Percentiles rank a stretch among this genome's conserved stretches.
phyloP scores from a whole-genome alignment of 2,329 filamentous ascomycete genomes.

The Tolypocladium pustulatum region DNA sequence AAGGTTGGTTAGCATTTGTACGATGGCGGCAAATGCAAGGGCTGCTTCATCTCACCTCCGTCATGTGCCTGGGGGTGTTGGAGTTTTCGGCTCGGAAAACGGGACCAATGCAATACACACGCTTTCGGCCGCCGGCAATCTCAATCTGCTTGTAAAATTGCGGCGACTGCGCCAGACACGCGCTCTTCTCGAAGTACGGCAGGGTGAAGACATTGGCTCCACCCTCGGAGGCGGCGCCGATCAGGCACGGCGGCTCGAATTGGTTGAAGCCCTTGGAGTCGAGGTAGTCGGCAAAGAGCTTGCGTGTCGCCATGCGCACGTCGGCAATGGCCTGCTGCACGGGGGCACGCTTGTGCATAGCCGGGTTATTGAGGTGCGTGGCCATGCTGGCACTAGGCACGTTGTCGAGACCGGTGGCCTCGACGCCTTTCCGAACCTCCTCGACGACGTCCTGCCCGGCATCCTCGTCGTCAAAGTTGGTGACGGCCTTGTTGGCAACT shows the following conservation, averaged over 20 bases:
- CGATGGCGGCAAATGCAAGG: background rate
- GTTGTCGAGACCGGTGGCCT: conserved; percentile 28
- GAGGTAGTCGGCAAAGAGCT: conserved; percentile 72
- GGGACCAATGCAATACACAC: conserved; percentile 68
- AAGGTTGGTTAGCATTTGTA: conserved; percentile 2
- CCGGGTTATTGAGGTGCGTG: conserved; percentile 82
- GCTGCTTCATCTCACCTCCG: conserved; percentile 40
- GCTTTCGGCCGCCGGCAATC: conserved; percentile 68
- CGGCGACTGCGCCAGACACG: conserved; percentile 69
- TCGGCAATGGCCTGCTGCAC: conserved; percentile 74
- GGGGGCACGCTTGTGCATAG: conserved; percentile 83
- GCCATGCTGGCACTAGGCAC: conserved; percentile 68
- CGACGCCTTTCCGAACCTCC: conserved; percentile 31
- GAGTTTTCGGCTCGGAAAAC: conserved; percentile 82
- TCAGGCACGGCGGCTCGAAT: conserved; percentile 83
- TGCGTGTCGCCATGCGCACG: conserved; percentile 45
- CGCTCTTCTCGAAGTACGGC: conserved; percentile 78
- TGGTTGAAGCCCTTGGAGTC: conserved; percentile 63
- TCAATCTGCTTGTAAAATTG: conserved; percentile 86
- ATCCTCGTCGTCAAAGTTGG: conserved; percentile 50
- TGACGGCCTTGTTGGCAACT: conserved; percentile 42
- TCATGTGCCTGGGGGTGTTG: conserved; percentile 78
- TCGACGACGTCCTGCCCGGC: conserved; percentile 24
- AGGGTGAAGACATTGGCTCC: conserved; percentile 86
- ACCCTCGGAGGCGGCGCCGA: conserved; percentile 84